A percentile compares a stretch with the other conserved stretches of the same genome.
phyloP scores from a whole-genome alignment of 768 basidiomycete species.

The Leccinum aurantiacum region DNA sequence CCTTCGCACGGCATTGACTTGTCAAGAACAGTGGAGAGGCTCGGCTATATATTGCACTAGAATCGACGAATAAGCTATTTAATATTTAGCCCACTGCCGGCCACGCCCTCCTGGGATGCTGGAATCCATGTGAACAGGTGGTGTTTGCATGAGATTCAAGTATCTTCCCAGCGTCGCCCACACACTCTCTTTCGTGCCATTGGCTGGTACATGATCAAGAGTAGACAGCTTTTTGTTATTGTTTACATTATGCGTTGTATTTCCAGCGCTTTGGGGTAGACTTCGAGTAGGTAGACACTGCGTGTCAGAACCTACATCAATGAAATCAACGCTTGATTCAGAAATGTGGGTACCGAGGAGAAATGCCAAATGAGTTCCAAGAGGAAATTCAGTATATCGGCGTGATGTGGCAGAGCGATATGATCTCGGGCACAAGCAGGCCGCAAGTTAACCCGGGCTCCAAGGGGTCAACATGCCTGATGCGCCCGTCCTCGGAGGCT shows the following conservation, averaged over 20 bases:
- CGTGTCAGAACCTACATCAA: constrained; percentile 1
- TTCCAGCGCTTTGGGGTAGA: constrained; percentile 4
- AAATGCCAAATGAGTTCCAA: neutral
- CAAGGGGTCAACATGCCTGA: neutral
- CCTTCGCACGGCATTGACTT: constrained; percentile 11
- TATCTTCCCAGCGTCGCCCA: constrained; percentile 8
- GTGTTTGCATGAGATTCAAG: constrained; percentile 18
- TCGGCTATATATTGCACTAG: constrained; percentile 26
- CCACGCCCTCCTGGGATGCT: constrained; percentile 12
- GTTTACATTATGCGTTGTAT: constrained; percentile 23
- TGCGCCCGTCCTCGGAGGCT: neutral
- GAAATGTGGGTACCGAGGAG: neutral
- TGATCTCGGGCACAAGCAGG: neutral
- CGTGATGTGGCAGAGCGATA: neutral
- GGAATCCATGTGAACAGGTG: constrained; percentile 14
- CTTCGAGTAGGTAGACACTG: constrained; percentile 5
- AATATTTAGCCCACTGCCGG: constrained; percentile 19
- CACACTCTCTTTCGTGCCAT: constrained; percentile 5
- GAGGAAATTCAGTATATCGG: neutral
- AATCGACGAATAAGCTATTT: constrained; percentile 22
- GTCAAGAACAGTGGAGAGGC: constrained; percentile 19
- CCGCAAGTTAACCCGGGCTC: neutral
- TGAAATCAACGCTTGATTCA: neutral
- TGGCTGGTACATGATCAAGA: constrained; percentile 12
- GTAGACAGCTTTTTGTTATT: constrained; percentile 24